Evolutionary conservation across 2,329 filamentous ascomycete genomes (phyloP).

Genomic region (Neonectria sp.): DNA sequence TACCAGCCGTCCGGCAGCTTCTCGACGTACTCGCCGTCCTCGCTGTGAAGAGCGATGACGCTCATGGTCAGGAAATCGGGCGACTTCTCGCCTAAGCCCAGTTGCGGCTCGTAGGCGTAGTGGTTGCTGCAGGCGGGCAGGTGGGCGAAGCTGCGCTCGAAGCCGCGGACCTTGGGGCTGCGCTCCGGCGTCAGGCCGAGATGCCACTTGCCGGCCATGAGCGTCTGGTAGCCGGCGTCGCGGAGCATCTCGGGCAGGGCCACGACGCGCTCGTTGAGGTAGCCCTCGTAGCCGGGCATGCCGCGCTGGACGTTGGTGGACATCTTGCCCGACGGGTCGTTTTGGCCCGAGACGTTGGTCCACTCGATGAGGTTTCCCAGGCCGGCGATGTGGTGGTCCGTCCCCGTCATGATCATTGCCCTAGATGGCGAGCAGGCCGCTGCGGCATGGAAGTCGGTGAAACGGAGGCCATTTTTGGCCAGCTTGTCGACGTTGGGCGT

Average conservation of each 20-base stretch:
- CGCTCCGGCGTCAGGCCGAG: conserved; percentile 35
- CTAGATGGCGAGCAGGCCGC: conserved; percentile 74
- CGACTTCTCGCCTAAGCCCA: conserved; percentile 25
- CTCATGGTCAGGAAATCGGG: conserved; percentile 38
- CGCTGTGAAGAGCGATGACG: conserved; percentile 37
- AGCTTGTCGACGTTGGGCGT: conserved; percentile 72
- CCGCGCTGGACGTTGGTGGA: conserved; percentile 40
- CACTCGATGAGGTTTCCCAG: conserved; percentile 63
- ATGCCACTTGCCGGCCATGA: conserved; percentile 67
- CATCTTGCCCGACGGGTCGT: conserved; percentile 33
- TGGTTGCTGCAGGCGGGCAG: conserved; percentile 73
- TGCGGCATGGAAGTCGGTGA: conserved; percentile 75
- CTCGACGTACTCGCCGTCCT: conserved; percentile 35
- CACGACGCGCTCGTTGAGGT: conserved; percentile 68
- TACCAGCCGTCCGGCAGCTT: conserved; percentile 60
- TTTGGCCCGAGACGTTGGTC: conserved; percentile 30
- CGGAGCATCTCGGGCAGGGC: conserved; percentile 68
- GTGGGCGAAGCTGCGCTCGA: conserved; percentile 71
- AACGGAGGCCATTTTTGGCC: conserved; percentile 65
- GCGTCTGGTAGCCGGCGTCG: conserved; percentile 70
- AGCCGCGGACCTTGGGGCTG: conserved; percentile 57
- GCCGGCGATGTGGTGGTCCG: conserved; percentile 47
- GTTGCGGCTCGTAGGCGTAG: conserved; percentile 49
- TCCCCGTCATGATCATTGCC: conserved; percentile 76
- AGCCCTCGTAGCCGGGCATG: conserved; percentile 61